Base-by-base conservation (phyloP, 306 rosid genomes). In the Boehmeria nivea region DNA sequence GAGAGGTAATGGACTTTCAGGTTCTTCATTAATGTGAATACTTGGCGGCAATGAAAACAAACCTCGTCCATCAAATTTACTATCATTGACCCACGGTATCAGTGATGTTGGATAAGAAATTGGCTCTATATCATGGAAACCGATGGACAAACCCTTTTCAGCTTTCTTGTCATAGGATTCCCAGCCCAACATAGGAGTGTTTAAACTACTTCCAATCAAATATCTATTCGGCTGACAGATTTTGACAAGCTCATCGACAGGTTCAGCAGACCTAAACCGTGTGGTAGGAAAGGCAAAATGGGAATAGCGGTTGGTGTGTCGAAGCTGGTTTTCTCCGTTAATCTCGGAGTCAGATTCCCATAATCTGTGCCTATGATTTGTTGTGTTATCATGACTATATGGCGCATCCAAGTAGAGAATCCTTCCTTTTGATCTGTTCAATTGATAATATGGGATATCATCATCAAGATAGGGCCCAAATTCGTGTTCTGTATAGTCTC, bases 141-240 rank as follows among this genome's bases (percentile, higher is more conserved):
- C 51, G 26, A 17, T 31, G 34, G 78, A 64, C 2, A 31, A 47
- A 51, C 24, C 53, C 55, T 59, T 75, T 60, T 62, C 75, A 24
- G 57, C 69, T 28, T 40, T 23, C 12, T 18, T 37, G 34, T 57
- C 21, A 59, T 66, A 75, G 27, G 45, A 66, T 43, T 71, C 76
- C 60, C 72, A 81, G 19, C 67, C 89, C 25, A 81, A 68, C 33
- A 72, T 78, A 75, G 70, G 73, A 59, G 78, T 43, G 58, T 51
- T 17, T 18, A 63, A 76, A 11, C 68, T 78, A 62, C 63, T 73
- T 57, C 68, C 45, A 39, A 58, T 18, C 50, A 51, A 59, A 67
- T 20, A 49, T 43, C 61, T 57, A 13, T 15, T 68, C 27, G 64
- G 57, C 61, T 60, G 42, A 57, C 18, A 34, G n/a, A 59, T 45